These are phyloP conservation scores for Dendrobium nobile DNA, from an alignment of 106 monocot species.

Conservation along the genomic window DNA sequence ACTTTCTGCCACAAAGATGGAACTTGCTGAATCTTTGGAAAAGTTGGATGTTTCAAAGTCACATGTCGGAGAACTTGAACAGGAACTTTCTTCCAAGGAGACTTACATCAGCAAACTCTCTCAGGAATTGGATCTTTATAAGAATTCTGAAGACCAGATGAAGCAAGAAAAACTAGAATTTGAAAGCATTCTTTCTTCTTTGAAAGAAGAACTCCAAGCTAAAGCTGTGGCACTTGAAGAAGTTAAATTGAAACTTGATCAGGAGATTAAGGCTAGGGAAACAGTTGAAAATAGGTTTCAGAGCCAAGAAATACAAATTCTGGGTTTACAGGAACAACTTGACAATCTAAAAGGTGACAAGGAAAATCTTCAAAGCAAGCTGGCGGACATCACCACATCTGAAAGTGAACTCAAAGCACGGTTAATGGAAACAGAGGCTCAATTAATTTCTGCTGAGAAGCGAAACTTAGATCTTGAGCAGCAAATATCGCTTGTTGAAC, in stretches of 20 bases:
- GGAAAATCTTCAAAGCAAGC: slow-evolving; percentile 29
- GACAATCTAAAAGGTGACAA: slow-evolving; percentile 47
- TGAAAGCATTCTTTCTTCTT: slow-evolving; percentile 36
- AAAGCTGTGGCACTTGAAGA: slow-evolving; percentile 36
- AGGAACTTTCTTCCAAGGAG: slow-evolving; percentile 43
- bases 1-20: slow-evolving; percentile 24
- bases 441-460: slow-evolving; percentile 45
- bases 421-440: slow-evolving; percentile 44
- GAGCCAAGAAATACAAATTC: slow-evolving; percentile 28
- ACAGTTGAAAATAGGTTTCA: slow-evolving; percentile 30
- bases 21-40: slow-evolving; percentile 32
- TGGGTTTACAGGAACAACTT: slow-evolving; percentile 51
- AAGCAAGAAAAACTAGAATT: slow-evolving; percentile 36
- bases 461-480: slow-evolving; percentile 51
- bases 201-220: slow-evolving; percentile 43
- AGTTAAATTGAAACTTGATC: slow-evolving; percentile 32
- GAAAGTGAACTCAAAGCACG: slow-evolving; percentile 38
- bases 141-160: slow-evolving; percentile 53
- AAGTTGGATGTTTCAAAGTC: slow-evolving; percentile 47
- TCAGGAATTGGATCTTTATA: slow-evolving; percentile 36
- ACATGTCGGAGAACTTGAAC: slow-evolving; percentile 47
- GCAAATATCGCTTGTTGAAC: slow-evolving; percentile 36
- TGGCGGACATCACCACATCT: slow-evolving; percentile 35
- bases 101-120: slow-evolving; percentile 40
- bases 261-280: slow-evolving; percentile 42